Conservation (phyloP, 2,329 filamentous ascomycete genomes). For the Hymenotorrendiella dingleyae region DNA sequence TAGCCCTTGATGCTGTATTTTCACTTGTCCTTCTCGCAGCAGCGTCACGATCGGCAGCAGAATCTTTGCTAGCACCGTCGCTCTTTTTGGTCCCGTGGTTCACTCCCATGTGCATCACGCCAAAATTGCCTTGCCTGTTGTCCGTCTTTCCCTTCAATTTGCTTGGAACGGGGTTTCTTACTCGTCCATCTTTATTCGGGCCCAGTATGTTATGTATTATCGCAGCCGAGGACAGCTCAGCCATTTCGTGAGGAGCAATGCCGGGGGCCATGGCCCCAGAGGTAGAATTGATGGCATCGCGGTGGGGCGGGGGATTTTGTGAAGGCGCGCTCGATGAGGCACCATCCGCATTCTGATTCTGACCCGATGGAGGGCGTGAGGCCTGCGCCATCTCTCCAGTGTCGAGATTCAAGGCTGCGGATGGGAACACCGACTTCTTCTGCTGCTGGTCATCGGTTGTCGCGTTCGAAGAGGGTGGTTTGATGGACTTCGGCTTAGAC, state of each 20-base stretch:
- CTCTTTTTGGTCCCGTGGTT: constrained; percentile 35
- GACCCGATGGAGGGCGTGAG: constrained; percentile 22
- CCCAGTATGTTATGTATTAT: constrained; percentile 26
- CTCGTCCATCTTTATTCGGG: constrained; percentile 42
- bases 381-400: constrained; percentile 21
- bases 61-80: constrained; percentile 28
- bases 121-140: constrained; percentile 53
- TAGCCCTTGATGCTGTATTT: constrained; percentile 52
- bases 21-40: constrained; percentile 58
- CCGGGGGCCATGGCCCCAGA: constrained; percentile 22
- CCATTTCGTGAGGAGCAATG: constrained; percentile 50
- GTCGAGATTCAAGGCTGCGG: constrained; percentile 3
- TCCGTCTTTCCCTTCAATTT: constrained; percentile 55
- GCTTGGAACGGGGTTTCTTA: constrained; percentile 54
- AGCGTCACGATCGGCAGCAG: constrained; percentile 48
- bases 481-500: too few relatives aligned
- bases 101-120: constrained; percentile 55
- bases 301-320: constrained; percentile 15
- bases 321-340: constrained; percentile 16
- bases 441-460: constrained; percentile 6
- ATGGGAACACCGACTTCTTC: neutral
- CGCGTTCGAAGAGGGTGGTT: constrained; percentile 14
- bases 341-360: constrained; percentile 16
- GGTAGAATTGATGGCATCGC: constrained; percentile 16
- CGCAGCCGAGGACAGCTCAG: constrained; percentile 37